These are phyloP conservation scores for Aspergillus indologenus DNA, from an alignment of 495 filamentous ascomycete genomes.

Conservation along the genomic window DNA sequence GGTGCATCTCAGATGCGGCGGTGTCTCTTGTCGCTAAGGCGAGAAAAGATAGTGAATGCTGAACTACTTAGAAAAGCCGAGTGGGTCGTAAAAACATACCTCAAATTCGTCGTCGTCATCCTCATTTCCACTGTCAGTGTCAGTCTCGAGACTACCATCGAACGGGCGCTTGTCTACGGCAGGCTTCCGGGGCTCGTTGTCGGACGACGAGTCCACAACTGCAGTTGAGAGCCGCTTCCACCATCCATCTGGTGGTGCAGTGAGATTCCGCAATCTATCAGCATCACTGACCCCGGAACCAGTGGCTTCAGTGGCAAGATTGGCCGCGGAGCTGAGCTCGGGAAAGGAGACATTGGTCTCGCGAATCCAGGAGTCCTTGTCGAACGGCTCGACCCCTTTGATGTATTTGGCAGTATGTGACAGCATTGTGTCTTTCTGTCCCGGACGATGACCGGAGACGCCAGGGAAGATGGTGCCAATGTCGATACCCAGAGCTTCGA, in stretches of 20 bases:
- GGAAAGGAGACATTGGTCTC: constrained; percentile 22
- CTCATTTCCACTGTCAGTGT: constrained; percentile 20
- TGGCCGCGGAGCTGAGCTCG: constrained; percentile 22
- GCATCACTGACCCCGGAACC: constrained; percentile 1
- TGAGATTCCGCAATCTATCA: constrained; percentile 11
- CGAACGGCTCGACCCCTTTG: constrained; percentile 46
- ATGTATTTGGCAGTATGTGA: constrained; percentile 39
- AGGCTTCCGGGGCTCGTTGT: constrained; percentile 7
- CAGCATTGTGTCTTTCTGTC: constrained; percentile 33
- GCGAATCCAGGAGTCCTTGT: constrained; percentile 40
- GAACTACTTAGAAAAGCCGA: not conserved
- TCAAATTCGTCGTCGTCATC: constrained; percentile 38
- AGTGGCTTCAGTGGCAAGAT: constrained; percentile 27
- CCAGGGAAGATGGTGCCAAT: constrained; percentile 68
- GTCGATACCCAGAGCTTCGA: constrained; percentile 67
- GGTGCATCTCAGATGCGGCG: constrained; percentile 27
- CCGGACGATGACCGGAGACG: constrained; percentile 44
- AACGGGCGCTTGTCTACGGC: not conserved
- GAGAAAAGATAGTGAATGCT: constrained; percentile 7
- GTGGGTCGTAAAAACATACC: constrained; percentile 21
- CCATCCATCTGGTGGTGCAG: constrained; percentile 32
- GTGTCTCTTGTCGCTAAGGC: constrained; percentile 38
- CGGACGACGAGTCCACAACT: not conserved
- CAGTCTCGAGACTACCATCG: constrained; percentile 4
- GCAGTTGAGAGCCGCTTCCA: constrained; percentile 33